Evolutionary conservation across 1,284 basidiomycete species (phyloP), one percentile per base, ranked within the genome.

Genomic region (Cryptococcus sp.): DNA sequence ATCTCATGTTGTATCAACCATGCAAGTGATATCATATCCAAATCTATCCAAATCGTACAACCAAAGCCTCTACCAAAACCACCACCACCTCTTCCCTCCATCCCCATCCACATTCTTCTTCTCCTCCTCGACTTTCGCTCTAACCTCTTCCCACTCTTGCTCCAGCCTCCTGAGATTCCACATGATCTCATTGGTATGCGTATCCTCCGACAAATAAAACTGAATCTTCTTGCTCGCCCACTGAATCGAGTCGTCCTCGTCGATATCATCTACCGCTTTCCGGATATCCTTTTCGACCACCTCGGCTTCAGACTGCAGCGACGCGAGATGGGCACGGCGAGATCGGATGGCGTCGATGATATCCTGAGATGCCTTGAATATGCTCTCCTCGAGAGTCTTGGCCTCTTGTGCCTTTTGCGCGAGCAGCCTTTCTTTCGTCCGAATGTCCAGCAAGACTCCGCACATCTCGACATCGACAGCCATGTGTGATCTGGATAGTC

Each of bases 401-500:
- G 67, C 56, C n/a, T 69, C 63, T 12, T 51, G 51, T 0, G 56
- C 65, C 23, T 56, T 59, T 43, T 59, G 48, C 0, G 59, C 54
- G 5, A 71, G 54, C 28, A 54, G 45, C 4, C 46, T 47, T 48
- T 69, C 68, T 21, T 48, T 38, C 22, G 49, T 45, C 12, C 64
- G 56, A n/a, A 69, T 50, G 28, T 65, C 59, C 25, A 57, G 56
- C 9, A 71, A 61, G 5, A 58, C 45, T 9, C 52, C 46, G 49
- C 65, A 66, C 56, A 71, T 59, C 42, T 63, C 60, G 4, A 69
- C 65, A 38, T 71, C 69, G 18, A 66, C 47, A 11, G 54, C 54
- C 1, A 71, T 58, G 31, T 68, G 60, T 16, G 57, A 47, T 5
- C 63, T 65, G 51, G n/a, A 11, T 24, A 3, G 31, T 34, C 32